These are phyloP conservation scores for Adansonia digitata DNA, from an alignment of 345 rosid species.

Conservation along the genomic window DNA sequence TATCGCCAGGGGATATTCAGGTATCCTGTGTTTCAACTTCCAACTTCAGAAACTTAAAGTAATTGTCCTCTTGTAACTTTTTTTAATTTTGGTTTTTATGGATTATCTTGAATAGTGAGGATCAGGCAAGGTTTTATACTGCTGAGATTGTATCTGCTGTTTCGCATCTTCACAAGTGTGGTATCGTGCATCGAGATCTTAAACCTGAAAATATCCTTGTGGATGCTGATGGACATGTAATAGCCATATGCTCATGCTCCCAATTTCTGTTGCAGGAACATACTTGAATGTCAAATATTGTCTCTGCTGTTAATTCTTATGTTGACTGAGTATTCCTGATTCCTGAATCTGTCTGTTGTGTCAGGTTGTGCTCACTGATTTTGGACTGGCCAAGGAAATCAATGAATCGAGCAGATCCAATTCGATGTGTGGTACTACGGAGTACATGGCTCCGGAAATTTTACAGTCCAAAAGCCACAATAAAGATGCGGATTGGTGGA, in stretches of 20 bases:
- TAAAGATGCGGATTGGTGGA: constrained; percentile 82
- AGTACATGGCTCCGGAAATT: constrained; percentile 79
- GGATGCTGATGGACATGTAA: constrained; percentile 70
- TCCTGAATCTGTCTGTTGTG: not conserved
- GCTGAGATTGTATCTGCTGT: constrained; percentile 78
- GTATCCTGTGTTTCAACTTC: constrained; percentile 21
- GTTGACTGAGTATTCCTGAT: not conserved
- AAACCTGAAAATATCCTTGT: constrained; percentile 75
- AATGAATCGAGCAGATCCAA: constrained; percentile 60
- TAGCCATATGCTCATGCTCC: constrained; percentile 4
- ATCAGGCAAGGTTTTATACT: constrained; percentile 65
- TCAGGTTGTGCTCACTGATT: constrained; percentile 70
- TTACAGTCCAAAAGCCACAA: constrained; percentile 61
- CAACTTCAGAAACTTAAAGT: not conserved
- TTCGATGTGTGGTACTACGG: constrained; percentile 72
- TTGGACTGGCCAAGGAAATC: constrained; percentile 71
- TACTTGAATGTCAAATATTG: constrained; percentile 2
- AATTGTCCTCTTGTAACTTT: not conserved
- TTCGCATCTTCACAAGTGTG: constrained; percentile 63
- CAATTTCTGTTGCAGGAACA: constrained; percentile 3
- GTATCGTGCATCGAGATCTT: constrained; percentile 71
- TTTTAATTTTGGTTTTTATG: constrained; percentile 17
- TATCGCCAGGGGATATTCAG: constrained; percentile 66
- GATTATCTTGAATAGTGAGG: constrained; percentile 45
- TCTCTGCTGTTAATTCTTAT: not conserved